Evolutionary conservation across 2,329 filamentous ascomycete species (phyloP), one percentile per base, ranked within the genome.

Genomic region (Fusarium anthophilum): DNA sequence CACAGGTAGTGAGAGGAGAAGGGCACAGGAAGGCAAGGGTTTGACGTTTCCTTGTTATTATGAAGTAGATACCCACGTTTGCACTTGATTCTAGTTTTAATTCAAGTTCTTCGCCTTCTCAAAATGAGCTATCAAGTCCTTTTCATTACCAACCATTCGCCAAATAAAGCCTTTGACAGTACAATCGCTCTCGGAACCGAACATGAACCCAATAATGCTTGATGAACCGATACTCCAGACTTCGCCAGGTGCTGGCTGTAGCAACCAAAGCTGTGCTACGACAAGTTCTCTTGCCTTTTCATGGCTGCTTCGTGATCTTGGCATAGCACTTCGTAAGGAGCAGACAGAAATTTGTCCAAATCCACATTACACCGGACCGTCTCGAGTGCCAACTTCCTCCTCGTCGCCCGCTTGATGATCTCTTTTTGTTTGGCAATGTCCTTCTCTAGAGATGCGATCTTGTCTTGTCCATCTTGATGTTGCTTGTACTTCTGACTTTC

Each of bases 11-110:
- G 58, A 32, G 18, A 54, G n/a, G 14, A 35, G 59, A 43, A 30
- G 30, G 9, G 8, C n/a, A 5, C 30, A 48, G 5, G 41, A 70
- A 12, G 66, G 32, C 11, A 70, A 59, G 28, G 30, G 47, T 8
- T n/a, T 70, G 11, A 24, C 70, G 13, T 70, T 70, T 53, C 45
- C 59, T 26, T 70, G 67, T 45, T 70, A 66, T 17, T 70, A 59
- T 54, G 59, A 54, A 59, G 67, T 50, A 41, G 26, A 70, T 70
- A 59, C 59, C 45, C 51, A 39, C 11, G 45, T 70, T 54, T 70
- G 53, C 47, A 65, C 41, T 48, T 70, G 35, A 32, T 53, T n/a
- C 26, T 18, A 35, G 15, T 22, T 43, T 6, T 24, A 35, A 24
- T 41, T 8, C 8, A 4, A 26, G 15, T 10, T 26, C 5, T 18